Conservation (phyloP, 169 alveolate species). For the Eimeria falciformis region DNA sequence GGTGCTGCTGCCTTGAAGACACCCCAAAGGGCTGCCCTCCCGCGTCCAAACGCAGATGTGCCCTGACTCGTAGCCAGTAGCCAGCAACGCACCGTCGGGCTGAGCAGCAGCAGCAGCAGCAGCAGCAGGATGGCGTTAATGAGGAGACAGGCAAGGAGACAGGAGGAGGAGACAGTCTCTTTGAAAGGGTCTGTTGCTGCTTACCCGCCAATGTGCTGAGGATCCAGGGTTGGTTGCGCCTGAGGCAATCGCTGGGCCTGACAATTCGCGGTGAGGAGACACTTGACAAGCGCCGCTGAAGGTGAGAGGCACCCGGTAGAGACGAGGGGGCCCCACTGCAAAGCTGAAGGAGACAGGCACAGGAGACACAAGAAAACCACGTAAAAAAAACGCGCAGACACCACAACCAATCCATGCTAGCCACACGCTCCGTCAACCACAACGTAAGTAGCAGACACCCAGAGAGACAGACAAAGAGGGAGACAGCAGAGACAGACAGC, state of each 20-base stretch:
- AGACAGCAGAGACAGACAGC: not conserved
- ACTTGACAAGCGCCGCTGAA: conserved; percentile 3
- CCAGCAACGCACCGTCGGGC: conserved; percentile 63
- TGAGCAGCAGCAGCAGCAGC: conserved; percentile 22
- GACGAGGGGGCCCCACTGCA: conserved; percentile 62
- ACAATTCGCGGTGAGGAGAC: conserved; percentile 30
- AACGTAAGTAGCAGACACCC: not conserved
- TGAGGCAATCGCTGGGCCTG: conserved; percentile 29
- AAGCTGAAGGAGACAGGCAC: conserved; percentile 17
- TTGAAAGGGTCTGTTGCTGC: not conserved
- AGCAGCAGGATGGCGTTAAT: not conserved
- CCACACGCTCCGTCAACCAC: no score
- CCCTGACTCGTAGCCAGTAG: conserved; percentile 73
- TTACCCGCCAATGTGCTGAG: conserved; percentile 68
- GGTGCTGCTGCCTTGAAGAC: conserved; percentile 9
- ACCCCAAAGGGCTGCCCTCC: not conserved
- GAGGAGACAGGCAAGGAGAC: not conserved
- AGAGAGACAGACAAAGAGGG: not conserved
- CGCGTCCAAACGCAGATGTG: conserved; percentile 27
- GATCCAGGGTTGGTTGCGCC: conserved; percentile 55
- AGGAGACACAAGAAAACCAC: no score
- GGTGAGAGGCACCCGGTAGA: conserved; percentile 39
- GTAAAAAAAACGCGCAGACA: no score
- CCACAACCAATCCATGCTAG: no score
- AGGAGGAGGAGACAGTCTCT: not conserved